Percentiles rank a stretch among this genome's conserved stretches.
These are phyloP conservation scores for Ilex paraguariensis DNA, from an alignment of 305 asterid genomes.

Conservation along the genomic window DNA sequence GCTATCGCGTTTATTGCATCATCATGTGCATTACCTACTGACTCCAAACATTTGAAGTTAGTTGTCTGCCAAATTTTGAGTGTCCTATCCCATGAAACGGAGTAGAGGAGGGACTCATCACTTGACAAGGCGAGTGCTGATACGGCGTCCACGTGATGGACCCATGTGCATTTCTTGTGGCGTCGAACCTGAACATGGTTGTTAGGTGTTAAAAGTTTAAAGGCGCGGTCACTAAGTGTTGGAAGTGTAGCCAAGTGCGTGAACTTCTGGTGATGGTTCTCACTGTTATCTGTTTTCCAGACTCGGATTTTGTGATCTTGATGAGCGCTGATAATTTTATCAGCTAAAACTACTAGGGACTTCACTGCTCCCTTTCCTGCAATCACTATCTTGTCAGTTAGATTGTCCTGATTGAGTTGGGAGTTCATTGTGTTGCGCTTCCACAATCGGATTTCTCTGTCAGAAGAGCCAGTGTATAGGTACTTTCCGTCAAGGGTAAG, in stretches of 20 bases:
- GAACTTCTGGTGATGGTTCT: conserved; percentile 17
- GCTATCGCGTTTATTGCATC: conserved; percentile 67
- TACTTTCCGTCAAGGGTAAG: conserved; percentile 46
- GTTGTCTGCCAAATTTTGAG: conserved; percentile 55
- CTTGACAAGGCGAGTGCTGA: conserved; percentile 57
- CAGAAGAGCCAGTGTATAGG: conserved; percentile 56
- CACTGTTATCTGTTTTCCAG: conserved; percentile 41
- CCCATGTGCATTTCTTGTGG: conserved; percentile 65
- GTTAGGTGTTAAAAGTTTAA: conserved; percentile 38
- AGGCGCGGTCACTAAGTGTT: conserved; percentile 49
- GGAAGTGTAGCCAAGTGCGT: conserved; percentile 59
- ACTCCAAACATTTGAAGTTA: conserved; percentile 68
- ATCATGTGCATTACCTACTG: conserved; percentile 64
- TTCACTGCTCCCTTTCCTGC: conserved; percentile 71
- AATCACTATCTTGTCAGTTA: conserved; percentile 14
- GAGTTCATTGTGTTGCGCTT: conserved; percentile 13
- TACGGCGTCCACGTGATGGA: conserved; percentile 68
- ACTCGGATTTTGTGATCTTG: conserved; percentile 75
- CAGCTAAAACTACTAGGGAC: conserved; percentile 39
- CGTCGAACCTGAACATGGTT: conserved; percentile 47
- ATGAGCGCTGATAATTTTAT: conserved; percentile 67
- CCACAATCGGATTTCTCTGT: conserved; percentile 44
- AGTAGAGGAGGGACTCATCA: conserved; percentile 50
- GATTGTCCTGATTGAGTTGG: conserved; percentile 8
- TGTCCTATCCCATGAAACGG: conserved; percentile 84